These are phyloP conservation scores for Verbascum thapsus DNA, from an alignment of 257 asterid genomes.

Conservation along the genomic window DNA sequence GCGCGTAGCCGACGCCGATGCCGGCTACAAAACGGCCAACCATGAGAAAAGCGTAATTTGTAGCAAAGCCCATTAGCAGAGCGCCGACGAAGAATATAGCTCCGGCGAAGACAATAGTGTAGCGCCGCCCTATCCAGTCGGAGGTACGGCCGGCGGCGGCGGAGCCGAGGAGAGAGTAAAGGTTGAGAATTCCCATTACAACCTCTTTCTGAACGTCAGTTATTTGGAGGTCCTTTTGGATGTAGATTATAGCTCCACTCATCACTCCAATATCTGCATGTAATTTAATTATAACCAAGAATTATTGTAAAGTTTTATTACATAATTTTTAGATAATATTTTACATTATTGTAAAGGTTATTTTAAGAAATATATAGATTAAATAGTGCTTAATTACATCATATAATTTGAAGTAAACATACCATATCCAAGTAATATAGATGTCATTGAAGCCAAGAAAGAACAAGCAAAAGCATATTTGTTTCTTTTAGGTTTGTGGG, in stretches of 20 bases:
- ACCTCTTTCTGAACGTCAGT: slow-evolving; percentile 50
- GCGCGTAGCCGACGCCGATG: slow-evolving; percentile 87
- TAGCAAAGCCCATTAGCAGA: slow-evolving; percentile 84
- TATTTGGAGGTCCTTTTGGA: slow-evolving; percentile 40
- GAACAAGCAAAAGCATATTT: slow-evolving; percentile 66
- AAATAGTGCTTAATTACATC: too few relatives aligned
- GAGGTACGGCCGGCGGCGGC: slow-evolving; percentile 91
- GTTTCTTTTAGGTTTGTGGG: slow-evolving; percentile 50
- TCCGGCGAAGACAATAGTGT: slow-evolving; percentile 80
- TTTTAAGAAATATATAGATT: too few relatives aligned
- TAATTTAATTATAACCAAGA: slow-evolving; percentile 24
- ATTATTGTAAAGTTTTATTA: neutral
- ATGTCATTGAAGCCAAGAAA: slow-evolving; percentile 71
- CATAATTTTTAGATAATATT: neutral
- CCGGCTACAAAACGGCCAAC: slow-evolving; percentile 84
- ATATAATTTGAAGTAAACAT: neutral
- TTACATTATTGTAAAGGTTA: neutral
- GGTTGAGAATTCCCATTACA: slow-evolving; percentile 67
- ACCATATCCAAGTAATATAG: slow-evolving; percentile 75
- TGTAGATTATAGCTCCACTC: slow-evolving; percentile 87
- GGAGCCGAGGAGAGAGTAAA: slow-evolving; percentile 75
- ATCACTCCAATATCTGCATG: slow-evolving; percentile 87
- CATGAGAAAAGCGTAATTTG: slow-evolving; percentile 80
- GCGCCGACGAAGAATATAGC: slow-evolving; percentile 80
- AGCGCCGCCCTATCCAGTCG: slow-evolving; percentile 86